Conservation (phyloP, 1,284 basidiomycete species). For the Ustilago bromivora region DNA sequence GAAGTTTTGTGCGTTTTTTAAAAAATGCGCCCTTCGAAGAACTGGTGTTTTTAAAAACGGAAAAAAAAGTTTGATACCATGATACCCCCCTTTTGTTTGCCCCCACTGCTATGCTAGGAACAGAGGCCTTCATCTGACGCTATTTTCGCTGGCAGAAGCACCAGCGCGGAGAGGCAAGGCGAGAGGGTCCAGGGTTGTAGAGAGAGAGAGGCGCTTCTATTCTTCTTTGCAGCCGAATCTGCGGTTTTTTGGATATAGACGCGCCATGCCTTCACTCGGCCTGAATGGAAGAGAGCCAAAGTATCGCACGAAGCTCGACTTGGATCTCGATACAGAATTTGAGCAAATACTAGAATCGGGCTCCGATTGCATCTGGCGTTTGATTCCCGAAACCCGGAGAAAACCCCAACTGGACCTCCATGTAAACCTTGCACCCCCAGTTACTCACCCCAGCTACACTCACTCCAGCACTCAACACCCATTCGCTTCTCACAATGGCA, state of each 20-base stretch:
- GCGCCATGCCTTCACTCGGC: background rate
- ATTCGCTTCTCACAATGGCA: background rate
- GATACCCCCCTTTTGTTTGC: too few species aligned
- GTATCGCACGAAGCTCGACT: slow-evolving; percentile 14
- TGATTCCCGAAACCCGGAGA: background rate
- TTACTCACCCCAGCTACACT: background rate
- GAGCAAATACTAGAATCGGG: background rate
- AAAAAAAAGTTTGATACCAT: too few species aligned
- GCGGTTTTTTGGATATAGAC: slow-evolving; percentile 11
- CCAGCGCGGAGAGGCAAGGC: background rate
- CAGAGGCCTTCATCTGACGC: background rate
- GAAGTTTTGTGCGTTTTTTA: too few species aligned
- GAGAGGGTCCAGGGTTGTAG: slow-evolving; percentile 29
- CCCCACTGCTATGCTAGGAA: background rate
- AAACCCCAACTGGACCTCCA: background rate
- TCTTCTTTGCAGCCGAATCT: slow-evolving; percentile 11
- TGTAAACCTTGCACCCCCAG: background rate
- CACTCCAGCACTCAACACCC: background rate
- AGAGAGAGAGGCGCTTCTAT: background rate
- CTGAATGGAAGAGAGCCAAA: background rate
- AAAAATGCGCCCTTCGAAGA: too few species aligned
- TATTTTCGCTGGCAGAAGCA: background rate
- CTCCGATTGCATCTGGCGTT: background rate
- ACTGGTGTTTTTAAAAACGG: too few species aligned
- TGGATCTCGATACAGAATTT: background rate